Percentiles rank a stretch among this genome's conserved stretches.
Conservation (phyloP, 1,284 basidiomycete species). For the Spongiforma sp. region DNA sequence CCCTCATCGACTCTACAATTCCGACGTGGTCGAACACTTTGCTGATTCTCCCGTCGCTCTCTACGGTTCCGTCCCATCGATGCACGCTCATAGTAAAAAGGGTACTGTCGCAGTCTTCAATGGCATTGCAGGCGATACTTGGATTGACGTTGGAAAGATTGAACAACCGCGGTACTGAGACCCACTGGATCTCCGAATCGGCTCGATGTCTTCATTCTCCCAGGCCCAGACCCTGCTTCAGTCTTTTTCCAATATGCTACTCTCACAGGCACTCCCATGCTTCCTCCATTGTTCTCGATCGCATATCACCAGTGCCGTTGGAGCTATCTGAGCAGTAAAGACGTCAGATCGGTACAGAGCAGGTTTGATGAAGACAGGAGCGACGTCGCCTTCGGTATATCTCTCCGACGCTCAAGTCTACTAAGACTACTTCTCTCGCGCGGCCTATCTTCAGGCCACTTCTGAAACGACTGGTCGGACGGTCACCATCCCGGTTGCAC, state of each 20-base stretch:
- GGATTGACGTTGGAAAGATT: constrained; percentile 85
- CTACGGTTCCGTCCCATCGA: constrained; percentile 89
- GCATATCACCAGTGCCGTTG: constrained; percentile 98
- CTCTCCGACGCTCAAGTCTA: constrained; percentile 93
- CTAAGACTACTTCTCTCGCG: constrained; percentile 89
- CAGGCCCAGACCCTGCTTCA: no score
- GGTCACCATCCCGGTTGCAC: constrained; percentile 79
- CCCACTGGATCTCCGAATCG: constrained; percentile 98
- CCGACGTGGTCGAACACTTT: constrained; percentile 97
- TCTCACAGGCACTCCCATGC: no score
- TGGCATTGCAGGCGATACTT: no score
- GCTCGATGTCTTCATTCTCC: no score
- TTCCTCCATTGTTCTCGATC: constrained; percentile 92
- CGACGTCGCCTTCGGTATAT: no score
- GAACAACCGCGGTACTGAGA: constrained; percentile 58
- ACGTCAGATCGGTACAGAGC: constrained; percentile 85
- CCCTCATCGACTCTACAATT: no score
- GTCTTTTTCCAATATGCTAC: no score
- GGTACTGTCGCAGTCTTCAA: constrained; percentile 93
- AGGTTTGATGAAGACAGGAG: constrained; percentile 94
- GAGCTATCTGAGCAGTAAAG: constrained; percentile 95
- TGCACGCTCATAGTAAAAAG: constrained; percentile 89
- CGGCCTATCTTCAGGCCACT: constrained; percentile 19
- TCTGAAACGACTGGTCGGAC: constrained; percentile 27
- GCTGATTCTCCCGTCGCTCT: constrained; percentile 86